Evolutionary conservation across 805 yeast species (phyloP), one percentile per base, ranked within the genome.

Genomic region (Schizosaccharomyces octosporus): DNA sequence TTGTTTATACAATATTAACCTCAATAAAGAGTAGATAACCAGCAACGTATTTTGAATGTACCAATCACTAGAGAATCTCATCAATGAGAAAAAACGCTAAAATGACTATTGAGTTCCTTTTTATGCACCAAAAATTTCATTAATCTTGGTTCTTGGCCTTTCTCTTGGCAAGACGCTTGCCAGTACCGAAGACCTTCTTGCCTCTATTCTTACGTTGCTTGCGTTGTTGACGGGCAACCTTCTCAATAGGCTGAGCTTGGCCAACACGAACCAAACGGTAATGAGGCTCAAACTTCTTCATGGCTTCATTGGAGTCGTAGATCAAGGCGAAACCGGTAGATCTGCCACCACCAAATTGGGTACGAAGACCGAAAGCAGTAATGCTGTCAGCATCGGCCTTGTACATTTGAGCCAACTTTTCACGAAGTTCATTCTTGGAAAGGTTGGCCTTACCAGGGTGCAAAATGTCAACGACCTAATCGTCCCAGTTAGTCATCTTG

Each of bases 391-490:
- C 85, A 73, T 85, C 94, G 73, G 88, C 79, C 81, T 85, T 85
- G 93, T 87, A 87, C 72, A 81, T 78, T 71, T 82, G 81, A 74
- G 95, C 86, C 72, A 87, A 81, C 76, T 81, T 85, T 78, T 85
- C 97, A 76, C 97, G 87, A 79, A 93, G 84, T 80, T 93, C 98
- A 77, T 88, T 97, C 86, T 93, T 93, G 75, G 98, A 83, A 75
- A 93, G 96, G 81, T 90, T 93, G 73, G 98, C 89, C 79, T 87
- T 85, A 89, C 87, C 87, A 81, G 98, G 98, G 84, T 93, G 99
- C 77, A 89, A 82, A 72, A 93, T 96, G 81, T 93, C 99, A 75
- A 93, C 83, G 19, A 93, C 57, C 57, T 51, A 29, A 24, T 19
- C 1, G 17, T 17, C 36, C 17, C 36, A 45, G 51, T 45, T 24